These are phyloP conservation scores for Metschnikowia baotianmanensis DNA, from an alignment of 805 yeast genomes.

Conservation along the genomic window DNA sequence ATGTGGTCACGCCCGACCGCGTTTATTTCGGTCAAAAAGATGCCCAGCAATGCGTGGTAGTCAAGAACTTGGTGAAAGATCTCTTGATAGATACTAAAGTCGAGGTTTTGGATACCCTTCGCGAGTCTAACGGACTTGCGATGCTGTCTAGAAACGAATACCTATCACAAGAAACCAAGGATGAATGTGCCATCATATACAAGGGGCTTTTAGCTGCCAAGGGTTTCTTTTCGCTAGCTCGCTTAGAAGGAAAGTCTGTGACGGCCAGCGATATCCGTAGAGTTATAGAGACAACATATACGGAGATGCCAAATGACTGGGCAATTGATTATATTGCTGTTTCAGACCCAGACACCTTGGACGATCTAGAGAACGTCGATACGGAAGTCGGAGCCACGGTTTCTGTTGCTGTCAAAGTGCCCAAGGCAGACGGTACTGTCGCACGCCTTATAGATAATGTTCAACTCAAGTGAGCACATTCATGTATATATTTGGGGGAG, in stretches of 20 bases:
- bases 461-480: conserved; percentile 9
- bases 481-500: conserved; percentile 2
- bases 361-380: conserved; percentile 46
- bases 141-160: conserved; percentile 87
- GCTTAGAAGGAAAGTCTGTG: conserved; percentile 13
- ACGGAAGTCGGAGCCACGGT: conserved; percentile 58
- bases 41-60: conserved; percentile 86
- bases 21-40: conserved; percentile 97
- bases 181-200: conserved; percentile 54
- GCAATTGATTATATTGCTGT: conserved; percentile 73
- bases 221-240: conserved; percentile 26
- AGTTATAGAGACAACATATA: conserved; percentile 21
- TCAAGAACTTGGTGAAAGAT: conserved; percentile 74
- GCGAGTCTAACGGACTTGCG: conserved; percentile 78
- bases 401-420: conserved; percentile 77
- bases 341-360: conserved; percentile 62
- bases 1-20: conserved; percentile 67
- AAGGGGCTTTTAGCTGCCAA: conserved; percentile 54
- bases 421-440: conserved; percentile 45
- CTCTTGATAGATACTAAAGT: conserved; percentile 65
- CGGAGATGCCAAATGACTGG: conserved; percentile 25
- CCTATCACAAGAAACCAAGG: conserved; percentile 48
- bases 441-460: conserved; percentile 80
- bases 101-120: conserved; percentile 65
- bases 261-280: conserved; percentile 22